Percentiles rank a stretch among this genome's conserved stretches.
phyloP scores from a whole-genome alignment of 805 yeast genomes.

The Danielia oregonensis region DNA sequence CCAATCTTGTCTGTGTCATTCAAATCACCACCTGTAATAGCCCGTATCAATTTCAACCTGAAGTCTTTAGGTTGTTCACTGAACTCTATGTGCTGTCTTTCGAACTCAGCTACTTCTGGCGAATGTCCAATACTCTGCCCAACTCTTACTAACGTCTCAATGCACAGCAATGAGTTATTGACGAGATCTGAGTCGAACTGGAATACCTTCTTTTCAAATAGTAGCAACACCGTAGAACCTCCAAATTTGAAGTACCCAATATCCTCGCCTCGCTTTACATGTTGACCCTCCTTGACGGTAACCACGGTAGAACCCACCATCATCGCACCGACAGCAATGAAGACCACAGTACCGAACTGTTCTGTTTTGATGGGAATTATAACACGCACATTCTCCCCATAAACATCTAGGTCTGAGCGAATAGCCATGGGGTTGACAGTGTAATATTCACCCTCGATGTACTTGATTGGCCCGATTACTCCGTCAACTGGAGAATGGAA shows the following conservation, averaged over 20 bases:
- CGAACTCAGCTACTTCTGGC: slow-evolving; percentile 44
- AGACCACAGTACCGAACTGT: slow-evolving; percentile 72
- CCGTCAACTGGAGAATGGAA: slow-evolving; percentile 90
- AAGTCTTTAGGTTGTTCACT: slow-evolving; percentile 44
- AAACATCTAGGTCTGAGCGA: slow-evolving; percentile 82
- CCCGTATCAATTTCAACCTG: slow-evolving; percentile 49
- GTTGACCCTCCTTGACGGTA: slow-evolving; percentile 59
- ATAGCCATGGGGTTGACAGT: slow-evolving; percentile 98
- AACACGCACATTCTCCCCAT: slow-evolving; percentile 84
- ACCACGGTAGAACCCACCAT: slow-evolving; percentile 92
- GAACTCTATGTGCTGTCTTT: slow-evolving; percentile 45
- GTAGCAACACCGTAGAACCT: slow-evolving; percentile 77
- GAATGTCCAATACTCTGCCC: slow-evolving; percentile 91
- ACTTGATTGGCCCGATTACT: slow-evolving; percentile 55
- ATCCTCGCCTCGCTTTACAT: slow-evolving; percentile 69
- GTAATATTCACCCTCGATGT: slow-evolving; percentile 85
- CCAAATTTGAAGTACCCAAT: slow-evolving; percentile 95
- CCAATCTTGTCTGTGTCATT: slow-evolving; percentile 26
- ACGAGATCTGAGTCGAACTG: slow-evolving; percentile 71
- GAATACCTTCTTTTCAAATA: slow-evolving; percentile 52
- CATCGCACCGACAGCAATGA: slow-evolving; percentile 94
- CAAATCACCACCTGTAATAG: slow-evolving; percentile 54
- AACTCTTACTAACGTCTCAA: slow-evolving; percentile 82
- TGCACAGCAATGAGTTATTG: slow-evolving; percentile 59
- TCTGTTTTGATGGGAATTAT: slow-evolving; percentile 72